Evolutionary conservation across 2,329 filamentous ascomycete genomes (phyloP).

Genomic region (Fusarium multiceps): DNA sequence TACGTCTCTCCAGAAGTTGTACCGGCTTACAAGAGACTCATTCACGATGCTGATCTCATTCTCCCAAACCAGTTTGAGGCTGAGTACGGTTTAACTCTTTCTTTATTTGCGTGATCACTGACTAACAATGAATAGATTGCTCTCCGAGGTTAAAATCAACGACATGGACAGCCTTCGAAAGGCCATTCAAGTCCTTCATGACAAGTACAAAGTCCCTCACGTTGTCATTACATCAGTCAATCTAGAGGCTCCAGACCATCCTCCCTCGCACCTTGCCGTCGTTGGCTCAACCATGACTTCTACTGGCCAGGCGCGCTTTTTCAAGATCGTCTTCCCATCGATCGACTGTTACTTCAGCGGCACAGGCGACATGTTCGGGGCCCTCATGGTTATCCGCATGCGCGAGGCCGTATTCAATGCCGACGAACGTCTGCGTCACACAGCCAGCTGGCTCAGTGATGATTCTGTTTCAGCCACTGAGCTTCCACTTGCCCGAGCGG

Average conservation of each 20-base stretch:
- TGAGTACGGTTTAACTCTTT: slow-evolving; percentile 70
- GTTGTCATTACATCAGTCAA: slow-evolving; percentile 92
- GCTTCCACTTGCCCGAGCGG: slow-evolving; percentile 83
- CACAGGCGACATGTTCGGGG: slow-evolving; percentile 98
- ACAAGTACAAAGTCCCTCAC: slow-evolving; percentile 81
- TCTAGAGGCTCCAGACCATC: slow-evolving; percentile 66
- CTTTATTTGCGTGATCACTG: not conserved
- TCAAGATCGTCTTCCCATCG: slow-evolving; percentile 86
- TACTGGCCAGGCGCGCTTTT: slow-evolving; percentile 77
- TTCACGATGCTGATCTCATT: slow-evolving; percentile 88
- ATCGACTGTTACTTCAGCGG: slow-evolving; percentile 96
- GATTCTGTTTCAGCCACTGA: slow-evolving; percentile 76
- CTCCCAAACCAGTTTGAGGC: slow-evolving; percentile 97
- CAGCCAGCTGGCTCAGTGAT: slow-evolving; percentile 77
- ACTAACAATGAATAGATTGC: slow-evolving; percentile 64
- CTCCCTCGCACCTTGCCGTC: slow-evolving; percentile 69
- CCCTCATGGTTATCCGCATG: slow-evolving; percentile 86
- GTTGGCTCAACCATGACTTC: slow-evolving; percentile 80
- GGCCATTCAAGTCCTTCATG: slow-evolving; percentile 83
- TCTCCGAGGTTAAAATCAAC: slow-evolving; percentile 85
- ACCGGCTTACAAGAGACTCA: slow-evolving; percentile 84
- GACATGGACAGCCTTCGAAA: slow-evolving; percentile 77
- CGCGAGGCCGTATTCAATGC: slow-evolving; percentile 76
- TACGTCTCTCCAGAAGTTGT: slow-evolving; percentile 94
- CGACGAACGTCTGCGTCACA: slow-evolving; percentile 60